These are phyloP conservation scores for Cordia subcordata DNA, from an alignment of 257 asterid genomes.

Conservation along the genomic window DNA sequence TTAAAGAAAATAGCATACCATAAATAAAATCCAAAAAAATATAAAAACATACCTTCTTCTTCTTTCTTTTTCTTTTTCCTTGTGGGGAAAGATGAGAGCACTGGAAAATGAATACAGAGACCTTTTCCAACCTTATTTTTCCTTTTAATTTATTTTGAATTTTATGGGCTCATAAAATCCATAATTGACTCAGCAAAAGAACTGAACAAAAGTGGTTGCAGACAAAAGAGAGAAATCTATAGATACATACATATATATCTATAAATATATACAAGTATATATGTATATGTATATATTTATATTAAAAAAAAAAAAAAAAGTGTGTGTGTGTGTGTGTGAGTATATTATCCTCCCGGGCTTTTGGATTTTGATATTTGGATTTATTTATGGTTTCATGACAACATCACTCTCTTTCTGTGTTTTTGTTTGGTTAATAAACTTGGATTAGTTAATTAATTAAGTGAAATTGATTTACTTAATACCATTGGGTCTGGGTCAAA, in stretches of 20 bases:
- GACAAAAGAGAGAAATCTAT: constrained; percentile 1
- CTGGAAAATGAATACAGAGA: neutral
- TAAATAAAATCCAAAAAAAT: too few species aligned
- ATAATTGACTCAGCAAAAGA: neutral
- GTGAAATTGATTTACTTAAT: too few species aligned
- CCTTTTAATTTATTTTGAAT: neutral
- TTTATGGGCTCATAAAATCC: neutral
- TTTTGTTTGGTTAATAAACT: too few species aligned
- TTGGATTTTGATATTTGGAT: too few species aligned
- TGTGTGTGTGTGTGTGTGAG: neutral
- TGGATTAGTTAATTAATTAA: too few species aligned
- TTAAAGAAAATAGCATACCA: neutral
- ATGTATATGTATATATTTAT: too few species aligned
- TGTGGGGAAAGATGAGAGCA: neutral
- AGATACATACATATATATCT: too few species aligned
- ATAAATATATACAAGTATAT: too few species aligned
- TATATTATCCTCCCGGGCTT: neutral
- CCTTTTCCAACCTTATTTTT: too few species aligned
- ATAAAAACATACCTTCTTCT: neutral
- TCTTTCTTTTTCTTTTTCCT: neutral
- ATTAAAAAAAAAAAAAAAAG: neutral
- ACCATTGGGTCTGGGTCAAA: too few species aligned
- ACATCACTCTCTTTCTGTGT: too few species aligned
- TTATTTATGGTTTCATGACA: too few species aligned
- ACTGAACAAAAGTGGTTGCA: neutral